Evolutionary conservation across 2,329 filamentous ascomycete genomes (phyloP).

Genomic region (Colletotrichum plurivorum): DNA sequence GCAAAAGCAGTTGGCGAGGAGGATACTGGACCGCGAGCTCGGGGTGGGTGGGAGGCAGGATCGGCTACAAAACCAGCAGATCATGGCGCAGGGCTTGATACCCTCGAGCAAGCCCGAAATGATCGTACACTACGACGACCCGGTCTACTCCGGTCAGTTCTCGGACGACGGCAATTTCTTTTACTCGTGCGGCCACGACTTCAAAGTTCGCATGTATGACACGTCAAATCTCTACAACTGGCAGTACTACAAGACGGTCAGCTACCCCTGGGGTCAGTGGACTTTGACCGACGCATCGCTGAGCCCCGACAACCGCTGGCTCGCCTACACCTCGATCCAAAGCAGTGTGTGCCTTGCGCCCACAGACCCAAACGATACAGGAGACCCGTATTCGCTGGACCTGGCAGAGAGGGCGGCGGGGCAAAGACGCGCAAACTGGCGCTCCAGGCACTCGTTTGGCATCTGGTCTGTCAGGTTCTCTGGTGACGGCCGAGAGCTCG

Average conservation of each 20-base stretch:
- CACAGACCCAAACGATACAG: conserved; percentile 86
- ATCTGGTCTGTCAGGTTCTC: conserved; percentile 96
- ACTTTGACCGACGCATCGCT: conserved; percentile 95
- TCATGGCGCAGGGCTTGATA: conserved; percentile 76
- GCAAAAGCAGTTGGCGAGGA: conserved; percentile 73
- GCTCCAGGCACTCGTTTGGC: conserved; percentile 60
- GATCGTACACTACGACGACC: conserved; percentile 87
- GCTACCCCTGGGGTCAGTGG: conserved; percentile 91
- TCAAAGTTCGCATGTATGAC: conserved; percentile 96
- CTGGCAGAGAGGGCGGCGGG: conserved; percentile 66
- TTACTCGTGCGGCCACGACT: conserved; percentile 92
- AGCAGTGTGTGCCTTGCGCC: conserved; percentile 87
- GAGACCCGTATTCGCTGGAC: conserved; percentile 85
- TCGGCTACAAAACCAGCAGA: conserved; percentile 70
- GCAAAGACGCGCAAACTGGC: conserved; percentile 44
- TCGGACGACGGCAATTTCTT: conserved; percentile 98
- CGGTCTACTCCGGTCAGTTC: conserved; percentile 96
- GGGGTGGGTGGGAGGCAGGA: conserved; percentile 75
- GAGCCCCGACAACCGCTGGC: conserved; percentile 90
- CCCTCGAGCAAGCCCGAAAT: conserved; percentile 85
- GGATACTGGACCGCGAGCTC: conserved; percentile 86
- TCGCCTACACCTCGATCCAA: conserved; percentile 93
- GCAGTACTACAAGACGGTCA: conserved; percentile 93
- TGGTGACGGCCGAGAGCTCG: conserved; percentile 89
- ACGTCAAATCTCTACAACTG: conserved; percentile 95